Evolutionary conservation across 768 basidiomycete genomes (phyloP), one percentile per base, ranked within the genome.

Genomic region (Lactarius trivialis): DNA sequence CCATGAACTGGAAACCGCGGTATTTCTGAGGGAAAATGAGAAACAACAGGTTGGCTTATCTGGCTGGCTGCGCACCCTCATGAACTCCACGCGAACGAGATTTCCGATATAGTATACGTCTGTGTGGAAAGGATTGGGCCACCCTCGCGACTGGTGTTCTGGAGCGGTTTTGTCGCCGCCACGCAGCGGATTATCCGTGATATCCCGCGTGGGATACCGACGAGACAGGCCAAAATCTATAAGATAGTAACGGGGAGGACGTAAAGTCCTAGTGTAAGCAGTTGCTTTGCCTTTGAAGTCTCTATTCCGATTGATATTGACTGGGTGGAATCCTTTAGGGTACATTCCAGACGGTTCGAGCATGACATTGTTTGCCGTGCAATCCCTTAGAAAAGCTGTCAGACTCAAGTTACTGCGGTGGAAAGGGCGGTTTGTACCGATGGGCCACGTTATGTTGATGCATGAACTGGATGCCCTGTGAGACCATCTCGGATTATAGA

Each of bases 151-250:
- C 2, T 65, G 60, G 55, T 71, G 72, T 65, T 76, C 75, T 7
- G 76, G 75, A 0, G 74, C 72, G 0, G 76, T 69, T 55, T 73
- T 74, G 66, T 84, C 80, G 2, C 75, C 79, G 1, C 79, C 81
- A 12, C 65, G 64, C 5, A 78, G 69, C 0, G 74, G 71, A 1
- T 60, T 24, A 32, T 72, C 75, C 0, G 58, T 64, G 0, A 76
- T 59, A 2, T 73, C 67, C 0, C 68, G 57, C 0, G 74, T 69
- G 3, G 24, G 19, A 30, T 73, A 73, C 3, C 54, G 65, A 28
- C 64, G 65, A 21, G 72, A 71, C 3, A 71, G 26, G 11, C 72
- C 73, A 37, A 71, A 70, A 61, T 74, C 73, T 39, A 69, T 69
- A 37, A 68, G 58, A 53, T 66, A 62, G 60, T 74, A 74, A 34